phyloP scores from a whole-genome alignment of 176 grass and related monocot species.

The Thinopyrum elongatum region DNA sequence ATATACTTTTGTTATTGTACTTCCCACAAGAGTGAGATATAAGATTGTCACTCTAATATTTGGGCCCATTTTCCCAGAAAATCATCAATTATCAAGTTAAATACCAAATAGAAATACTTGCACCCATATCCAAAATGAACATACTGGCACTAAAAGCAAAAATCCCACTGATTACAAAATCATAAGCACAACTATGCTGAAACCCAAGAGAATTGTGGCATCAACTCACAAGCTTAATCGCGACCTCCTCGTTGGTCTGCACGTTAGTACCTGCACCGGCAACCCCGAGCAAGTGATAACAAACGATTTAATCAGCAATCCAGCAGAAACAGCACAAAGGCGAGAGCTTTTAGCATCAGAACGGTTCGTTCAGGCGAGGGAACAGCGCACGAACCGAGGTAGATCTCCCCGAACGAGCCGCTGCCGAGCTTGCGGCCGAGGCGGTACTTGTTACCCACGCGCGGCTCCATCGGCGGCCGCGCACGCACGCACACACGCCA shows the following conservation, averaged over 20 bases:
- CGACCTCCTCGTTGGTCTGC: conserved; percentile 91
- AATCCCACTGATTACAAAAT: neutral
- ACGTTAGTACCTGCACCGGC: conserved; percentile 72
- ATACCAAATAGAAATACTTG: neutral
- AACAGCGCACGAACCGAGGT: conserved; percentile 41
- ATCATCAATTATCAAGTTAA: neutral
- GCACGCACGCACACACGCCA: neutral
- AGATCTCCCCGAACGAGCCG: conserved; percentile 81
- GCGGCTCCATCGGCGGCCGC: conserved; percentile 54
- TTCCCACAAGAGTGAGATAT: neutral
- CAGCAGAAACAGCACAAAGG: conserved; percentile 16
- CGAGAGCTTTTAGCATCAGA: conserved; percentile 11
- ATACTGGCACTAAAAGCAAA: neutral
- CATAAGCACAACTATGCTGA: neutral
- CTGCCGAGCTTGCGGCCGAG: conserved; percentile 79
- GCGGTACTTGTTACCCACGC: conserved; percentile 75
- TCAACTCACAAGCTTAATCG: conserved; percentile 85
- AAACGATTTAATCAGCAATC: neutral
- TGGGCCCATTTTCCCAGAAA: neutral
- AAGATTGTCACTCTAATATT: neutral
- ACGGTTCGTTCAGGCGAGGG: neutral
- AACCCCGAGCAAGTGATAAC: neutral
- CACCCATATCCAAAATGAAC: neutral
- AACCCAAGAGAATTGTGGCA: neutral
- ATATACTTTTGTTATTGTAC: neutral